Conservation (phyloP, 2,329 filamentous ascomycete genomes). For the Sarocladium oryzae region DNA sequence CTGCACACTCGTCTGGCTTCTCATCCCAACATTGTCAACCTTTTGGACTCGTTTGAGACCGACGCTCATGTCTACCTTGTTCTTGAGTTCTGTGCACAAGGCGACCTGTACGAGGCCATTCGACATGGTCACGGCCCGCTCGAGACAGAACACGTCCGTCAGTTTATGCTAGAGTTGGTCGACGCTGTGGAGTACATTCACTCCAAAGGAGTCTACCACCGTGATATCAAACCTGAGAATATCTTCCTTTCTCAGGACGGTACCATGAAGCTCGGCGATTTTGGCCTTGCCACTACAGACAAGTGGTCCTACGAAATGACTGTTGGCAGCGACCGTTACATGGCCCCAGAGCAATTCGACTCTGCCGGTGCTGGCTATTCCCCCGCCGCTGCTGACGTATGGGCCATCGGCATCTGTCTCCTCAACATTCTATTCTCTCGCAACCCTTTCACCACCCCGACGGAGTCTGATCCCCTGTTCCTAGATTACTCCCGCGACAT, state of each 20-base stretch:
- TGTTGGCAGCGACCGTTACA: constrained; percentile 96
- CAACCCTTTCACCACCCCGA: constrained; percentile 90
- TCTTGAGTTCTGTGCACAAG: constrained; percentile 89
- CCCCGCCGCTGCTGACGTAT: constrained; percentile 87
- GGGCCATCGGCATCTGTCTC: constrained; percentile 94
- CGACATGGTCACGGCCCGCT: constrained; percentile 79
- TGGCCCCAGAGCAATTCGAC: constrained; percentile 98
- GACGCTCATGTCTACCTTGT: constrained; percentile 85
- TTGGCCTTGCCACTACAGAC: constrained; percentile 85
- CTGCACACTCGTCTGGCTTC: constrained; percentile 73
- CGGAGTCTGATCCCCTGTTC: constrained; percentile 85
- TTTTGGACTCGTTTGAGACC: constrained; percentile 87
- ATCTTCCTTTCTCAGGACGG: constrained; percentile 87
- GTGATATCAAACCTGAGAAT: constrained; percentile 99
- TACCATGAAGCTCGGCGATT: constrained; percentile 93
- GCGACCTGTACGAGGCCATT: constrained; percentile 96
- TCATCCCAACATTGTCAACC: constrained; percentile 90
- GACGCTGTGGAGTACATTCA: constrained; percentile 88
- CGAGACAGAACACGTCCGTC: constrained; percentile 92
- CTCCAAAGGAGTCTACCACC: constrained; percentile 84
- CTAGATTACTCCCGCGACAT: constrained; percentile 89
- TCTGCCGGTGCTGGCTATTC: constrained; percentile 83
- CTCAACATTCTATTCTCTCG: constrained; percentile 95
- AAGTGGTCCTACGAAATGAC: constrained; percentile 87
- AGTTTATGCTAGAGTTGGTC: constrained; percentile 93